Percentiles rank a stretch among this genome's conserved stretches.
phyloP scores from a whole-genome alignment of 306 rosid genomes.

The Glycine tomentella region DNA sequence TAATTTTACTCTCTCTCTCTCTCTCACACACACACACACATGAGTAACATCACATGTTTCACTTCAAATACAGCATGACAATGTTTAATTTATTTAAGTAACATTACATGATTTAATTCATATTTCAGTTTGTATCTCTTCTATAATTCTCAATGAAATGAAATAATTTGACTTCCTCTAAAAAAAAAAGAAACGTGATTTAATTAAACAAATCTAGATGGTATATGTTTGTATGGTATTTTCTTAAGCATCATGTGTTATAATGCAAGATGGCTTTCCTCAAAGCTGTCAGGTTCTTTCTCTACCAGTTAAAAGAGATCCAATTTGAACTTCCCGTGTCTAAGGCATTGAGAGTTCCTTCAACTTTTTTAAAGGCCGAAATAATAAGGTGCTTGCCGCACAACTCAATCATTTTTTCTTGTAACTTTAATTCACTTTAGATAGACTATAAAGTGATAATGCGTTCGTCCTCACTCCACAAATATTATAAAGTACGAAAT shows the following conservation, averaged over 20 bases:
- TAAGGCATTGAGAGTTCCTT: conserved; percentile 45
- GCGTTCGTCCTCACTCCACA: conserved; percentile 32
- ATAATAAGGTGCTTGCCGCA: conserved; percentile 33
- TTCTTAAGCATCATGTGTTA: too few relatives aligned
- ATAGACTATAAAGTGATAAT: neutral
- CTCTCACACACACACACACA: too few relatives aligned
- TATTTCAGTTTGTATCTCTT: too few relatives aligned
- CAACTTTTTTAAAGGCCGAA: conserved; percentile 44
- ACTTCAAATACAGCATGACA: too few relatives aligned
- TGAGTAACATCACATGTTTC: too few relatives aligned
- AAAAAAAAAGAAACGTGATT: neutral
- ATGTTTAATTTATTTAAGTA: too few relatives aligned
- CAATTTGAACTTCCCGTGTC: conserved; percentile 25
- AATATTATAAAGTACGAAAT: neutral
- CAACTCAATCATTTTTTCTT: conserved; percentile 48
- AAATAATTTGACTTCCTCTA: too few relatives aligned
- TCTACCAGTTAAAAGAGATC: neutral
- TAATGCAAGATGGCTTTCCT: conserved; percentile 4
- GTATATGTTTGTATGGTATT: too few relatives aligned
- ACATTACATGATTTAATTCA: too few relatives aligned
- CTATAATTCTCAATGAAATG: too few relatives aligned
- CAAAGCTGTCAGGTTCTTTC: conserved; percentile 49
- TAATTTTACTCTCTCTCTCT: too few relatives aligned
- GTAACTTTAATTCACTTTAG: conserved; percentile 38
- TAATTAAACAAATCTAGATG: neutral